Percentiles rank a stretch among this genome's conserved stretches.
phyloP scores from a whole-genome alignment of 352 stramenopile genomes.

The Phytophthora constricta region DNA sequence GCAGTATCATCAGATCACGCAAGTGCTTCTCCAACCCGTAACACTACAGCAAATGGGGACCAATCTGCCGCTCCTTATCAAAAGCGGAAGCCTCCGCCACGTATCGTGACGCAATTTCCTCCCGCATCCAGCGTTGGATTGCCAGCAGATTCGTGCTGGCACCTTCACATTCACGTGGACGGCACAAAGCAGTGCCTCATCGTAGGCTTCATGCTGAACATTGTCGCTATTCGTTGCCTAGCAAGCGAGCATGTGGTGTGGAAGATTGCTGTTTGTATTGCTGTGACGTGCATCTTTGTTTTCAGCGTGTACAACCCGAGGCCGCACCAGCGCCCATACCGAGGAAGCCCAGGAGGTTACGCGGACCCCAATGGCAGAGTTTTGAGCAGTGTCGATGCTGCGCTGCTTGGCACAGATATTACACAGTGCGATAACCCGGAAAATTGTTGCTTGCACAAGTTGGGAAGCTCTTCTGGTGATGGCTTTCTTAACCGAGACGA shows the following conservation, averaged over 20 bases:
- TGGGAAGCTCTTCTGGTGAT: constrained; percentile 2
- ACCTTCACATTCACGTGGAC: constrained; percentile 62
- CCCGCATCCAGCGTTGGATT: constrained; percentile 23
- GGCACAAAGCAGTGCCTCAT: constrained; percentile 79
- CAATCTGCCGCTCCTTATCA: constrained; percentile 1
- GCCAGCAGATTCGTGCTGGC: constrained; percentile 45
- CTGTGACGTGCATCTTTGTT: constrained; percentile 54
- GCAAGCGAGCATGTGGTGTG: constrained; percentile 72
- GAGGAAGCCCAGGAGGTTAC: constrained; percentile 16
- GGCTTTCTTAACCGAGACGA: constrained; percentile 5
- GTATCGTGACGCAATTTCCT: constrained; percentile 49
- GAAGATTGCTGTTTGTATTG: constrained; percentile 65
- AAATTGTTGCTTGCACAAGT: constrained; percentile 67
- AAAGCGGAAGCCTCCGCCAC: constrained; percentile 39
- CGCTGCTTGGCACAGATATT: constrained; percentile 37
- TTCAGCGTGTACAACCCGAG: constrained; percentile 64
- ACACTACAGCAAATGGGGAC: neutral
- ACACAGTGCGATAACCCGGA: constrained; percentile 47
- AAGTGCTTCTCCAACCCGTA: constrained; percentile 1
- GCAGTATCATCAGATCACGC: constrained; percentile 13
- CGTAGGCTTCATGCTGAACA: constrained; percentile 80
- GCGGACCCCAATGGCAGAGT: constrained; percentile 6
- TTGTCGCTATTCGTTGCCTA: constrained; percentile 69
- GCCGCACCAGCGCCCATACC: constrained; percentile 9
- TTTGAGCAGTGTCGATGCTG: constrained; percentile 16